A percentile compares a stretch with the other conserved stretches of the same genome.
phyloP scores from a whole-genome alignment of 2,329 filamentous ascomycete species.

The Phyllachora maydis region DNA sequence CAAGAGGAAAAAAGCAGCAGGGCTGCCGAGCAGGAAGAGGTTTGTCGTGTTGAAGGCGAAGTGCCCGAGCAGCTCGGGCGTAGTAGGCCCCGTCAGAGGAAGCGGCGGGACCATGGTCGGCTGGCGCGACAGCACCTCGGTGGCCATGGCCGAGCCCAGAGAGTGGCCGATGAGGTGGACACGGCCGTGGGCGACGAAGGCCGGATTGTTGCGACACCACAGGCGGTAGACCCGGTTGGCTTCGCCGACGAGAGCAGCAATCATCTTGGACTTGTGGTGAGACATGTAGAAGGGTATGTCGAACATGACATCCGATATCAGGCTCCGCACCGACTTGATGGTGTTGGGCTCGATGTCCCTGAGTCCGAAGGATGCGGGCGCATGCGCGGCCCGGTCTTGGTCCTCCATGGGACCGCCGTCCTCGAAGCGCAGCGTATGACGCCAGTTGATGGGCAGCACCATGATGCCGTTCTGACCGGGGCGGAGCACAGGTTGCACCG shows the following conservation, averaged over 20 bases:
- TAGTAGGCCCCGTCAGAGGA: too few relatives aligned
- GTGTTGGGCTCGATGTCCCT: slow-evolving; percentile 85
- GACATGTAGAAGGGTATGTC: slow-evolving; percentile 97
- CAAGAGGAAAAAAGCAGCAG: slow-evolving; percentile 79
- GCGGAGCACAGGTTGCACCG: slow-evolving; percentile 56
- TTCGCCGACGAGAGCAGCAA: slow-evolving; percentile 68
- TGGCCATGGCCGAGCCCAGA: slow-evolving; percentile 80
- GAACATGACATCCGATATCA: slow-evolving; percentile 96
- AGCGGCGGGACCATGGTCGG: slow-evolving; percentile 46
- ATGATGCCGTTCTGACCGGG: slow-evolving; percentile 74
- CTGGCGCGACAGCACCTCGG: slow-evolving; percentile 79
- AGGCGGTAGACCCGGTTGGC: slow-evolving; percentile 90
- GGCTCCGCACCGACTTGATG: slow-evolving; percentile 75
- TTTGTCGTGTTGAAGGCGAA: slow-evolving; percentile 90
- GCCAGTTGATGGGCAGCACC: slow-evolving; percentile 89
- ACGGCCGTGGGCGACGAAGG: too few relatives aligned
- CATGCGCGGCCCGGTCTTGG: too few relatives aligned
- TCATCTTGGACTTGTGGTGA: slow-evolving; percentile 89
- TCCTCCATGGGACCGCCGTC: slow-evolving; percentile 42
- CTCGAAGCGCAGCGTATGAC: slow-evolving; percentile 71
- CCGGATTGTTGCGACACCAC: slow-evolving; percentile 86
- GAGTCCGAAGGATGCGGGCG: slow-evolving; percentile 38
- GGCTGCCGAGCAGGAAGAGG: slow-evolving; percentile 76
- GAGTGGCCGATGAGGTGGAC: slow-evolving; percentile 91
- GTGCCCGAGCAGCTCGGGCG: slow-evolving; percentile 26